phyloP scores from a whole-genome alignment of 305 asterid genomes.

The Fraxinus floribunda region DNA sequence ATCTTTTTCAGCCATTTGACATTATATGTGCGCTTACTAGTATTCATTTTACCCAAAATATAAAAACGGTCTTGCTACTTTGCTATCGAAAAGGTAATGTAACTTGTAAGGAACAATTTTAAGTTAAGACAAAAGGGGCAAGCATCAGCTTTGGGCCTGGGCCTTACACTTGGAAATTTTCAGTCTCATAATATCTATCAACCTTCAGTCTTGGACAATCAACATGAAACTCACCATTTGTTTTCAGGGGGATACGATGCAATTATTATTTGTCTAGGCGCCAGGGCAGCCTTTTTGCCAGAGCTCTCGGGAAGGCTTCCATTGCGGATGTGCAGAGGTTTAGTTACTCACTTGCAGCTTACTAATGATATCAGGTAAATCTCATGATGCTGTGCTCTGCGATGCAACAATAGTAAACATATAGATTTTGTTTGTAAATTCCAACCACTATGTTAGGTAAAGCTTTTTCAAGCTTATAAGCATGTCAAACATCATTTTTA shows the following conservation, averaged over 20 bases:
- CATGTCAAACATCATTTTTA: background rate
- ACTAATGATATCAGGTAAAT: slow-evolving; percentile 54
- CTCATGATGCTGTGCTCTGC: background rate
- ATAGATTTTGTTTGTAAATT: background rate
- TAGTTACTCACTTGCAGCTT: slow-evolving; percentile 68
- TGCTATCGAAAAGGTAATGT: background rate
- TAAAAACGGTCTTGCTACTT: background rate
- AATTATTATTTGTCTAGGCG: slow-evolving; percentile 83
- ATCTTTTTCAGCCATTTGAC: background rate
- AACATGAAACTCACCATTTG: background rate
- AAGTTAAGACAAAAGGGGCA: background rate
- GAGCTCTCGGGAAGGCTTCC: slow-evolving; percentile 76
- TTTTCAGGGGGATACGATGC: slow-evolving; percentile 76
- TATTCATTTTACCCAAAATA: background rate
- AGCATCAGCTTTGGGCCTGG: background rate
- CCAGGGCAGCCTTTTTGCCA: slow-evolving; percentile 69
- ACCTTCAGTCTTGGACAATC: background rate
- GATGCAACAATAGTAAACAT: background rate
- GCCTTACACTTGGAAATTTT: background rate
- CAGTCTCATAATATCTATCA: background rate
- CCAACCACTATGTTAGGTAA: background rate
- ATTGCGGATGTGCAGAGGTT: slow-evolving; percentile 81
- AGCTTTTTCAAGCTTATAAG: background rate
- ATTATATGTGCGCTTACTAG: no score
- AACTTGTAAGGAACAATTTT: background rate